These are phyloP conservation scores for Cyathus striatus DNA, from an alignment of 768 basidiomycete species.

Conservation along the genomic window DNA sequence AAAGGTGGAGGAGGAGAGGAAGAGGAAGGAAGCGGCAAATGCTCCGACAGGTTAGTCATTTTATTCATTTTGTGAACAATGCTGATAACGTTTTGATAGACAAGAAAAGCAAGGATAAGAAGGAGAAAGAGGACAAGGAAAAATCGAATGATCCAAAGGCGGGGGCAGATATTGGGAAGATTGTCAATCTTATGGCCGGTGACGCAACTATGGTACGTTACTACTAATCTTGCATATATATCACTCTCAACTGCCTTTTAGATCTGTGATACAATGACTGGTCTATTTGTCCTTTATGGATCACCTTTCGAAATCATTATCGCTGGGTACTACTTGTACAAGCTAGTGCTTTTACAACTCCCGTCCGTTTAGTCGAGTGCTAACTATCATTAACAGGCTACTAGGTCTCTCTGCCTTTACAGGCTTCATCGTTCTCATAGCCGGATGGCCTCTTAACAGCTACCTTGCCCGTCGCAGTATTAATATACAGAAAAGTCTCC, in stretches of 20 bases:
- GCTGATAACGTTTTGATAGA: no score
- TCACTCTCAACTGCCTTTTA: constrained; percentile 11
- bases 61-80: no score
- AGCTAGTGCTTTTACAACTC: constrained; percentile 34
- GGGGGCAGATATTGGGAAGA: constrained; percentile 85
- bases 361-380: no score
- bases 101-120: constrained; percentile 26
- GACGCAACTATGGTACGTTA: constrained; percentile 55
- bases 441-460: constrained; percentile 71
- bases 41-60: no score
- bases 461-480: constrained; percentile 56
- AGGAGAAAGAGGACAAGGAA: constrained; percentile 32
- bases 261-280: constrained; percentile 49
- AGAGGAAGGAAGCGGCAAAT: constrained; percentile 32
- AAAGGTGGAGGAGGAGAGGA: constrained; percentile 7
- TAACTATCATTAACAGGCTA: no score
- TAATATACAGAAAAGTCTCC: constrained; percentile 53
- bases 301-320: constrained; percentile 78
- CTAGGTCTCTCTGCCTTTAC: constrained; percentile 70
- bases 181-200: constrained; percentile 84
- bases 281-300: constrained; percentile 66
- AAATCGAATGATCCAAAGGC: constrained; percentile 63
- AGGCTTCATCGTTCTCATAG: constrained; percentile 62
- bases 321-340: constrained; percentile 70
- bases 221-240: constrained; percentile 49